phyloP scores from a whole-genome alignment of 2,329 filamentous ascomycete species.

The Elsinoe ampelina region DNA sequence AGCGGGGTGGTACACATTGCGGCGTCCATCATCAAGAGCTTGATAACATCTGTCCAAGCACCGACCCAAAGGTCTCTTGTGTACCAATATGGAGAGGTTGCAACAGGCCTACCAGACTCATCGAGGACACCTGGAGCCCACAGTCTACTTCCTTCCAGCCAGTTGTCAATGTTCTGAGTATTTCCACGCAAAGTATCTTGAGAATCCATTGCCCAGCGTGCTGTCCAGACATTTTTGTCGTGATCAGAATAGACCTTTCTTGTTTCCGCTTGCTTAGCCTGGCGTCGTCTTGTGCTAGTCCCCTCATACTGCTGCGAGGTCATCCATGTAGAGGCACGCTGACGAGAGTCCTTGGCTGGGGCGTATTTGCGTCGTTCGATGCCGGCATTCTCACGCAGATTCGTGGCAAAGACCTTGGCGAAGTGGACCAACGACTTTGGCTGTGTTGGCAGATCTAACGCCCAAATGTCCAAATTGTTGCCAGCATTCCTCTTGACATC shows the following conservation, averaged over 20 bases:
- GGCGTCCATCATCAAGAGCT: conserved; percentile 5
- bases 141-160: background rate
- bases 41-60: background rate
- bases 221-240: background rate
- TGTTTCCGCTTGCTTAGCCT: background rate
- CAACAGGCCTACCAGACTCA: background rate
- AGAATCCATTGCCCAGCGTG: background rate
- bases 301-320: background rate
- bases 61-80: background rate
- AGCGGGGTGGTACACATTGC: background rate
- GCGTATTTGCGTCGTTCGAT: conserved; percentile 2
- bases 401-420: background rate
- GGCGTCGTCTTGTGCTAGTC: background rate
- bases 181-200: background rate
- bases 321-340: background rate
- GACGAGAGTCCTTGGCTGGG: background rate
- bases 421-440: background rate
- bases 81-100: background rate
- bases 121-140: background rate
- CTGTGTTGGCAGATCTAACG: background rate
- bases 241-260: conserved; percentile 1
- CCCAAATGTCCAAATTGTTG: background rate
- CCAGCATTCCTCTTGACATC: background rate
- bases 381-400: background rate
- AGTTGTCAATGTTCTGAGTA: conserved; percentile 4